Evolutionary conservation across 192 early-diverging fungal species (phyloP).

Genomic region (Phycomyces blakesleeanus): DNA sequence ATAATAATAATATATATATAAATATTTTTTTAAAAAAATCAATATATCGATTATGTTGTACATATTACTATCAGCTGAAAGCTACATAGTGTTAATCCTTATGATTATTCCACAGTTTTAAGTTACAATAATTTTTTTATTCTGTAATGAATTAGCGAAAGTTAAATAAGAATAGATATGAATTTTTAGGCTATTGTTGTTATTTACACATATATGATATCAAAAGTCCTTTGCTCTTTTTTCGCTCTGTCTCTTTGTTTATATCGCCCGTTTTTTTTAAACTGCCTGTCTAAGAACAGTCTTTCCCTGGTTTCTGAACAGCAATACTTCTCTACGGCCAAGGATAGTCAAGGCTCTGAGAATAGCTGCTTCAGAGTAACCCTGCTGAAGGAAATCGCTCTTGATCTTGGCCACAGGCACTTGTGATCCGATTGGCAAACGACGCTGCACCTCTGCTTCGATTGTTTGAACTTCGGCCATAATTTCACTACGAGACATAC

Average conservation of each 20-base stretch:
- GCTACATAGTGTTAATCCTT: too few relatives aligned
- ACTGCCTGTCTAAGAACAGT: slow-evolving; percentile 31
- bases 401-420: slow-evolving; percentile 48
- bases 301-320: slow-evolving; percentile 76
- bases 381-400: slow-evolving; percentile 44
- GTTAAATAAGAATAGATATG: too few relatives aligned
- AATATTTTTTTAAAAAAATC: too few relatives aligned
- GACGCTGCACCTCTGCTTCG: slow-evolving; percentile 79
- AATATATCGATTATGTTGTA: too few relatives aligned
- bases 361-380: slow-evolving; percentile 54
- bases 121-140: too few relatives aligned
- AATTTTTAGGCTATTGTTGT: not conserved
- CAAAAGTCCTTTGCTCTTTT: not conserved
- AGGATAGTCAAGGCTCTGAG: slow-evolving; percentile 75
- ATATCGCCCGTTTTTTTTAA: slow-evolving; percentile 3
- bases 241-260: not conserved
- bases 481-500: slow-evolving; percentile 72
- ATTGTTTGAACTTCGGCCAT: slow-evolving; percentile 72
- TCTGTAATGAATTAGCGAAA: too few relatives aligned
- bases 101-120: too few relatives aligned
- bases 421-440: slow-evolving; percentile 86
- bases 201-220: slow-evolving; percentile 6
- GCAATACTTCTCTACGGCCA: slow-evolving; percentile 74
- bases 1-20: too few relatives aligned
- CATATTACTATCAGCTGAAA: too few relatives aligned